Evolutionary conservation across 208 protist species (phyloP), one percentile per base, ranked within the genome.

Genomic region (Leishmania lainsoni): DNA sequence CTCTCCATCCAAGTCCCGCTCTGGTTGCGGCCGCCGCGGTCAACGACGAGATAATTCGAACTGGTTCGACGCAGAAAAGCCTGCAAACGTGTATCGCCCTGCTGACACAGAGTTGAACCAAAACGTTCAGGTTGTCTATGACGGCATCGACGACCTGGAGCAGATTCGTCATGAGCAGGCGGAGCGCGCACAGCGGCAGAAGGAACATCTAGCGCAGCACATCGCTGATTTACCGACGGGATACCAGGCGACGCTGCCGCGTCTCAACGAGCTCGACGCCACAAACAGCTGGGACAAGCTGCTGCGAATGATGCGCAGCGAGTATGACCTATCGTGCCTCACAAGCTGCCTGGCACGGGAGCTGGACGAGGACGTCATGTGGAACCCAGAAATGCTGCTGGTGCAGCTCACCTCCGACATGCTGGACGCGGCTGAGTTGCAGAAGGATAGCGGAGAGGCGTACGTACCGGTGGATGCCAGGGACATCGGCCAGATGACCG

Each of bases 331-430:
- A 86, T 91, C 90, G 10, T 93, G 89, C 61, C 91, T 98, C 59
- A 98, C 93, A 4, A 82, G 86, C 42, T 93, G 89, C 69, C 92
- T 98, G 42, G 84, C 89, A 65, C 91, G 88, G 59, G 88, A 96
- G 77, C 83, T 98, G 22, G 94, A 98, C 77, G 94, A 98, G 84
- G 94, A 98, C 68, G 87, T 91, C 22, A 61, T 87, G 80, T 98
- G 94, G 93, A 95, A 97, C 76, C 93, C 94, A 20, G 92, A 98
- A 16, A 95, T 96, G 93, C 86, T 98, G 54, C 87, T 98, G 17
- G 93, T 96, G 72, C 93, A 96, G 86, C 92, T 98, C 59, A 97
- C 92, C 32, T 98, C 94, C 3, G 93, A 96, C 72, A 85, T 98
- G 87, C 83, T 90, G 35, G 94, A 97, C 77, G 92, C 91, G 20